Evolutionary conservation across 257 asterid species (phyloP), one percentile per base, ranked within the genome.

Genomic region (Solanum medicagineum): DNA sequence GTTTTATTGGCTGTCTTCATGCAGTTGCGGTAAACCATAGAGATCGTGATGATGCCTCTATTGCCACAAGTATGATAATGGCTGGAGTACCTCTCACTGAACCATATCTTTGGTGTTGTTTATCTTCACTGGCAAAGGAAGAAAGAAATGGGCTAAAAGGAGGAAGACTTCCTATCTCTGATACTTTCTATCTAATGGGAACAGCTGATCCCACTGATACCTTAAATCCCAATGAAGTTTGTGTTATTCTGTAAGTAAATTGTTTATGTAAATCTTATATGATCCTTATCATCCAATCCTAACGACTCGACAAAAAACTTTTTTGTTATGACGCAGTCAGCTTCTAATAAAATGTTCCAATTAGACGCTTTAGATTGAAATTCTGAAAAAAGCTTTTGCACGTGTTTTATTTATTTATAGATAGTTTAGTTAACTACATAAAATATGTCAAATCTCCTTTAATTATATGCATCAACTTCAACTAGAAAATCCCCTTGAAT

Each of bases 101-200:
- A 69, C 98, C 99, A 2, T 88, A 89, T 89, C 98, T 96, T 81
- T 94, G 90, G 55, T 74, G 73, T 84, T 93, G 99, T 85, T 74
- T 96, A 74, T 86, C 86, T 51, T 42, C 24, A 29, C 79, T 94
- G 84, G 93, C 87, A 19, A 87, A 47, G 20, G 69, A 26, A 8
- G 94, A 91, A 84, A 92, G 85, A 84, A 71, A 32, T 7, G 86
- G 89, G 51, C 93, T 96, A 4, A 90, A 87, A 86, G 87, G 83
- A 79, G 98, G 98, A 85, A 91, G 74, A 88, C 88, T 96, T 81
- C 95, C 98, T 51, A 87, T 96, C 81, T 85, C 85, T 20, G 96
- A 96, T 84, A 93, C 94, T 92, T 92, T 89, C 89, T 96, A 96
- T 89, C 86, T 96, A 86, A 96, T 96, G 92, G 99, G 99, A 56